Percentiles rank a stretch among this genome's conserved stretches.
Conservation (phyloP, 148 eudicot genomes). For the Beta vulgaris region DNA sequence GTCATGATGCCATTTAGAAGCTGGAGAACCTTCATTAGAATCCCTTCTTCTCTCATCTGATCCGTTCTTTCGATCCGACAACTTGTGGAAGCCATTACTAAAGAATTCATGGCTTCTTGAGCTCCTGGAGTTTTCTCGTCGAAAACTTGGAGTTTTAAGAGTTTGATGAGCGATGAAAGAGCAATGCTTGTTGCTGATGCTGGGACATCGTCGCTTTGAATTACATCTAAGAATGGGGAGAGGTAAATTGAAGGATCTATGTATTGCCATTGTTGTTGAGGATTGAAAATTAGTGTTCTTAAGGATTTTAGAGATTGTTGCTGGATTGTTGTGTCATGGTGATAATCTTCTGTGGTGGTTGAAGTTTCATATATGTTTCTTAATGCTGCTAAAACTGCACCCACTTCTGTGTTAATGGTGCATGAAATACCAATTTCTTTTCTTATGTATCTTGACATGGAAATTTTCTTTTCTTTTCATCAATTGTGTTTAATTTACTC, state of each 20-base stretch:
- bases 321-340: constrained; percentile 41
- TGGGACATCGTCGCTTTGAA: constrained; percentile 77
- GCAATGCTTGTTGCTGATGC: constrained; percentile 76
- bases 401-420: constrained; percentile 85
- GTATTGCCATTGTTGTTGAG: constrained; percentile 73
- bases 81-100: constrained; percentile 56
- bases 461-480: neutral
- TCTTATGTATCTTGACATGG: constrained; percentile 36
- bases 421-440: constrained; percentile 74
- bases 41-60: constrained; percentile 50
- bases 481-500: neutral
- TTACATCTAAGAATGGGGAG: constrained; percentile 75
- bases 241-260: constrained; percentile 72
- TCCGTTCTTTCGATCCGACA: constrained; percentile 73
- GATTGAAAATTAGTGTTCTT: constrained; percentile 66
- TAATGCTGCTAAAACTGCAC: constrained; percentile 77
- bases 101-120: constrained; percentile 47
- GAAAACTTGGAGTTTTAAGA: constrained; percentile 55
- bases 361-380: constrained; percentile 43
- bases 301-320: constrained; percentile 70
- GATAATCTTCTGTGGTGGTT: constrained; percentile 36
- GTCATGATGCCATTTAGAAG: constrained; percentile 49
- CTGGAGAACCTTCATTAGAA: constrained; percentile 67
- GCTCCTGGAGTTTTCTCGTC: constrained; percentile 75
- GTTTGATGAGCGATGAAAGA: constrained; percentile 61